phyloP scores from a whole-genome alignment of 2,329 filamentous ascomycete genomes.

The Cylindrodendrum hubeiense region DNA sequence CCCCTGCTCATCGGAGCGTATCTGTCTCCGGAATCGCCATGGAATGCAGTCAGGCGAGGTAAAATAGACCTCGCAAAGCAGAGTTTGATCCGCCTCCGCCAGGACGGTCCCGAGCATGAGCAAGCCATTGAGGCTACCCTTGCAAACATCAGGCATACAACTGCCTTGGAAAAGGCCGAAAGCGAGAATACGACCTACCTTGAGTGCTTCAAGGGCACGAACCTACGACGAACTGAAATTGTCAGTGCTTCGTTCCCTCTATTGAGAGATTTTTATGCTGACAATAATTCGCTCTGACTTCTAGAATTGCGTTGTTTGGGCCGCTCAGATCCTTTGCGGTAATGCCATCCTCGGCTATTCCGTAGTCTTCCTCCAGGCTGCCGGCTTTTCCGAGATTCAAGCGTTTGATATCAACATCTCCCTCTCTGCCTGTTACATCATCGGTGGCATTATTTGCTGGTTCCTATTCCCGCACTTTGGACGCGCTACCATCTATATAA shows the following conservation, averaged over 20 bases:
- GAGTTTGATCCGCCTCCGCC: conserved; percentile 41
- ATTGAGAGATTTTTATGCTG: not conserved
- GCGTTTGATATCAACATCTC: conserved; percentile 55
- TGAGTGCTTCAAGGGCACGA: conserved; percentile 59
- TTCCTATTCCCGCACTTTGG: conserved; percentile 55
- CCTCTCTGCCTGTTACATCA: conserved; percentile 54
- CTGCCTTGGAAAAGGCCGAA: conserved; percentile 52
- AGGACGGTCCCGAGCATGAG: conserved; percentile 38
- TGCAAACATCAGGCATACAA: conserved; percentile 32
- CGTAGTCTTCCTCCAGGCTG: conserved; percentile 53
- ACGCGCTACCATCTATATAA: conserved; percentile 55
- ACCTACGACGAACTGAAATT: conserved; percentile 56
- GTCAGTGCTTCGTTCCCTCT: conserved; percentile 16
- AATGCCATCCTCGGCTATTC: conserved; percentile 51
- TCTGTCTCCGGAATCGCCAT: conserved; percentile 45
- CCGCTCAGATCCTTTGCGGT: conserved; percentile 53
- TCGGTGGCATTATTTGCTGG: conserved; percentile 56
- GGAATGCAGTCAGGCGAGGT: conserved; percentile 47
- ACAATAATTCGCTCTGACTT: not conserved
- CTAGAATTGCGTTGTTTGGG: conserved; percentile 53
- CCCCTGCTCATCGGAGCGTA: conserved; percentile 44
- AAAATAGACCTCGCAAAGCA: conserved; percentile 43
- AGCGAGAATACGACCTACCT: conserved; percentile 50
- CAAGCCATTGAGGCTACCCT: conserved; percentile 31
- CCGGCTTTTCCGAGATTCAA: conserved; percentile 51